Conservation (phyloP, 768 basidiomycete genomes). For the Collybiopsis luxurians region DNA sequence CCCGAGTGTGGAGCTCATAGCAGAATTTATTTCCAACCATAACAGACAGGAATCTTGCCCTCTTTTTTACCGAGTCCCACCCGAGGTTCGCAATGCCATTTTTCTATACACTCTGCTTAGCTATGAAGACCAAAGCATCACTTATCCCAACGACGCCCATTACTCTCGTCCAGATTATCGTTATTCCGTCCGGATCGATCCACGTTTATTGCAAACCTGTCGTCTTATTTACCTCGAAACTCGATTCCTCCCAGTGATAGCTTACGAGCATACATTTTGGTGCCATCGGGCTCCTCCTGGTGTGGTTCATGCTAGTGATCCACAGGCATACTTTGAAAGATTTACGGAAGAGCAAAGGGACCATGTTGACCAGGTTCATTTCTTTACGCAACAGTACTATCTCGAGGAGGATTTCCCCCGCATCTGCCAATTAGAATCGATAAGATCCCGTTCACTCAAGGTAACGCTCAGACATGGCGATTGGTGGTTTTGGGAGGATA, state of each 20-base stretch:
- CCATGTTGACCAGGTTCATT: conserved; percentile 14
- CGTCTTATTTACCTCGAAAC: conserved; percentile 21
- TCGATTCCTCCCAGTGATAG: conserved; percentile 14
- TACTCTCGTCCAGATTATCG: conserved; percentile 20
- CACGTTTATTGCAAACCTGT: conserved; percentile 19
- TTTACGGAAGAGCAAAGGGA: conserved; percentile 16
- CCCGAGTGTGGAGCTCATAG: too few relatives aligned
- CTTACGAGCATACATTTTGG: conserved; percentile 23
- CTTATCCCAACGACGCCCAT: conserved; percentile 13
- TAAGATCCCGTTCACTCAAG: conserved; percentile 10
- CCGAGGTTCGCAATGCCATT: conserved; percentile 21
- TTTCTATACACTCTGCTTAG: conserved; percentile 16
- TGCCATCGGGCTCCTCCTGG: conserved; percentile 8
- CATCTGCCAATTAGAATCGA: not conserved
- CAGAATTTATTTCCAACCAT: not conserved
- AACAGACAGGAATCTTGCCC: conserved; percentile 14
- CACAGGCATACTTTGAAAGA: conserved; percentile 11
- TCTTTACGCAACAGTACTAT: conserved; percentile 20
- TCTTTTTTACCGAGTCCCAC: conserved; percentile 15
- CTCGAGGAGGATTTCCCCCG: conserved; percentile 11
- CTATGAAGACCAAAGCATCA: conserved; percentile 14
- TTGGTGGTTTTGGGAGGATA: conserved; percentile 24
- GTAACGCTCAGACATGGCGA: conserved; percentile 20
- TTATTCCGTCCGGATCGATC: conserved; percentile 11
- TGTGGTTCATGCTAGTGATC: not conserved